Evolutionary conservation across 768 basidiomycete species (phyloP).

Genomic region (Kwoniella dendrophila): DNA sequence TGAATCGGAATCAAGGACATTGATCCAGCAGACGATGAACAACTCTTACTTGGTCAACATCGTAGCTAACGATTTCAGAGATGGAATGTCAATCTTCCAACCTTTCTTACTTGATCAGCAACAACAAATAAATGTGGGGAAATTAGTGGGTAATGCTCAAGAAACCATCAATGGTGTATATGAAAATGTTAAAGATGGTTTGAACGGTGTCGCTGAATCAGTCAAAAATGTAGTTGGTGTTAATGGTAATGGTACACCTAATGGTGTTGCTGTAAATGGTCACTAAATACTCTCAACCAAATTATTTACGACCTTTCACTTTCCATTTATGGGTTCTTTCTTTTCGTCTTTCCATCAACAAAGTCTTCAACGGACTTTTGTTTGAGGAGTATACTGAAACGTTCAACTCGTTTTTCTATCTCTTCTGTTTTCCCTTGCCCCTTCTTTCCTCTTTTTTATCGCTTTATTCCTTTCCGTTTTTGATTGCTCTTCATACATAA

Average conservation of each 20-base stretch:
- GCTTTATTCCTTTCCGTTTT: too few relatives aligned
- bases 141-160: slow-evolving; percentile 14
- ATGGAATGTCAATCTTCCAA: slow-evolving; percentile 77
- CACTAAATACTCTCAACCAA: slow-evolving; percentile 12
- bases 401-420: too few relatives aligned
- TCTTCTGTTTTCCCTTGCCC: too few relatives aligned
- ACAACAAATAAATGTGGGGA: slow-evolving; percentile 5
- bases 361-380: too few relatives aligned
- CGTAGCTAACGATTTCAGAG: slow-evolving; percentile 93
- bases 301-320: slow-evolving; percentile 31
- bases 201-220: slow-evolving; percentile 27
- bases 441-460: too few relatives aligned
- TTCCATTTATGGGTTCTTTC: slow-evolving; percentile 13
- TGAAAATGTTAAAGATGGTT: slow-evolving; percentile 23
- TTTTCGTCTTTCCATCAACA: neutral
- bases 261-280: slow-evolving; percentile 23
- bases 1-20: slow-evolving; percentile 70
- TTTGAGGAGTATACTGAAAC: too few relatives aligned
- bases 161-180: slow-evolving; percentile 20
- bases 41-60: slow-evolving; percentile 85
- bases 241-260: slow-evolving; percentile 17
- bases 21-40: slow-evolving; percentile 79
- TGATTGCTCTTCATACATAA: too few relatives aligned
- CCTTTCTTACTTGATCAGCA: slow-evolving; percentile 64
- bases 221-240: slow-evolving; percentile 18